These are phyloP conservation scores for Jatropha multifida DNA, from an alignment of 441 rosid genomes.

Conservation along the genomic window DNA sequence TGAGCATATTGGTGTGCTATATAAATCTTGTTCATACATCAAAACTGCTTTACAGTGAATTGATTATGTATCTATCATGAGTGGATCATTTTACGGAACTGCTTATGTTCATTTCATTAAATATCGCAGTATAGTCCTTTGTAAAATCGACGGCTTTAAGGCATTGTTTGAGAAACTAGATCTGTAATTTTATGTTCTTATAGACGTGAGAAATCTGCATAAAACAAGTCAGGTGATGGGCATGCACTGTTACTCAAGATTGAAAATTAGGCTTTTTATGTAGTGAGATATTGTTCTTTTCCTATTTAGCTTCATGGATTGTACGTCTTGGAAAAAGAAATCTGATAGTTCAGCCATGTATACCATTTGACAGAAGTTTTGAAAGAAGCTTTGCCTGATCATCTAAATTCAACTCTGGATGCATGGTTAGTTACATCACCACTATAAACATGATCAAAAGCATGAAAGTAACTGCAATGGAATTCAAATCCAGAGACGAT, in stretches of 20 bases:
- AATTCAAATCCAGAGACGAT: background rate
- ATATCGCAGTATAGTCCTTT: background rate
- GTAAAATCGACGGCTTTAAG: background rate
- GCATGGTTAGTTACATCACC: no score
- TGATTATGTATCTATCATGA: slow-evolving; percentile 8
- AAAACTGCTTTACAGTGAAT: background rate
- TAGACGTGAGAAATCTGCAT: background rate
- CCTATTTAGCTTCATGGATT: no score
- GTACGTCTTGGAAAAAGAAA: no score
- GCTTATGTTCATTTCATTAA: slow-evolving; percentile 1
- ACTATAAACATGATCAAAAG: no score
- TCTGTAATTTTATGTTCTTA: background rate
- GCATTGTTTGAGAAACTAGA: background rate
- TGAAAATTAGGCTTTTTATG: background rate
- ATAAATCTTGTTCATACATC: slow-evolving; percentile 13
- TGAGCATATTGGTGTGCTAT: slow-evolving; percentile 20
- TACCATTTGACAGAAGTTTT: no score
- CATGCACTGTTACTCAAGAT: background rate
- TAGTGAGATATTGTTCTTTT: background rate
- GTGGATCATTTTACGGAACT: background rate
- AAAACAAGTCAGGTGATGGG: background rate
- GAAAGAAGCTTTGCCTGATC: no score
- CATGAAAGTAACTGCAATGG: no score
- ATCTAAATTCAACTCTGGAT: no score
- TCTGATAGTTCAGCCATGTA: no score